These are phyloP conservation scores for Lenzites betulinus DNA, from an alignment of 768 basidiomycete genomes.

Conservation along the genomic window DNA sequence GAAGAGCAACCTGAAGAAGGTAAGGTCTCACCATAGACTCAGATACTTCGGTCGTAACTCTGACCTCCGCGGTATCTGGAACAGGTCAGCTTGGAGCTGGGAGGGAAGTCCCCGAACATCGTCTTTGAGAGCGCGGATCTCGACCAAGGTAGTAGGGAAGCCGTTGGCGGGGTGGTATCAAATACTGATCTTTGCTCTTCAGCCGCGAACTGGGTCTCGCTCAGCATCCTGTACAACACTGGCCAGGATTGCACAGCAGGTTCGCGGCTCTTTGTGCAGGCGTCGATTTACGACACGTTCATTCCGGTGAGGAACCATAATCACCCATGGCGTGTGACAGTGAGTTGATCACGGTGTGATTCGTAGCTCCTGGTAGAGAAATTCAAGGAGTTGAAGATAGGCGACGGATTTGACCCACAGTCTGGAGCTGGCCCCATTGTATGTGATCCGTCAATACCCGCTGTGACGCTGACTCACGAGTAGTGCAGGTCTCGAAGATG, in stretches of 20 bases:
- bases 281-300: constrained; percentile 85
- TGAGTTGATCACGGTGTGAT: background rate
- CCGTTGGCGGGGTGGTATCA: too few species aligned
- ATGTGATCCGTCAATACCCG: constrained; percentile 24
- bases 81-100: constrained; percentile 88
- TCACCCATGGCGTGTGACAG: too few species aligned
- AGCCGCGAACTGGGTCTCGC: constrained; percentile 83
- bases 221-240: constrained; percentile 86
- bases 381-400: constrained; percentile 70
- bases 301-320: constrained; percentile 36
- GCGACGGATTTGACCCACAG: constrained; percentile 77
- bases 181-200: background rate
- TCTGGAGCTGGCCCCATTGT: constrained; percentile 86
- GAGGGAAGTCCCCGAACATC: constrained; percentile 91
- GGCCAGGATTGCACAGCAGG: constrained; percentile 96
- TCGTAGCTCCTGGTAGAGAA: constrained; percentile 55
- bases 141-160: constrained; percentile 69
- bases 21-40: constrained; percentile 22
- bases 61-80: background rate
- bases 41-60: background rate
- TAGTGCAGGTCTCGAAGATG: constrained; percentile 67
- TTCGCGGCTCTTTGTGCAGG: constrained; percentile 87
- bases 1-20: constrained; percentile 93
- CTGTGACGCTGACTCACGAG: background rate
- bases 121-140: constrained; percentile 91